Percentiles rank a stretch among this genome's conserved stretches.
Evolutionary conservation across 225 moss, liverwort and hornwort species (phyloP).

Genomic region (Pseudoscleropodium purum): DNA sequence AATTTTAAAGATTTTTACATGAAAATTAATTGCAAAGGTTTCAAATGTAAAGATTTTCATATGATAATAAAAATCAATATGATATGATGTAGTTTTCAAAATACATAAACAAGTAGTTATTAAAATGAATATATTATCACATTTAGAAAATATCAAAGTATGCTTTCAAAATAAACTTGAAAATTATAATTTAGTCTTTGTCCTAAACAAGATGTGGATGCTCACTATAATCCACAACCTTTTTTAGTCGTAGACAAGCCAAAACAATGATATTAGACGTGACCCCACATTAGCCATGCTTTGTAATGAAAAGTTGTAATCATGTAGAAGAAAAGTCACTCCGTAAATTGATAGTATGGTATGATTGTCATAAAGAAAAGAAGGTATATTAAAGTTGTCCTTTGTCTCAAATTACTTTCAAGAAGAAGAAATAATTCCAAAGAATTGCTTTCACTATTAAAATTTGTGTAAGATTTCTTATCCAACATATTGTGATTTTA

Average conservation of each 20-base stretch:
- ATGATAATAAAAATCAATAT: not conserved
- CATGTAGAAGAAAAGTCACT: too few species aligned
- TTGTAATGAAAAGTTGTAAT: too few species aligned
- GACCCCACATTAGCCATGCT: too few species aligned
- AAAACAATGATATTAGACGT: too few species aligned
- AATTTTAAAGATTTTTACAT: not conserved
- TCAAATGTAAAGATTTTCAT: not conserved
- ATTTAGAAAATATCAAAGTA: not conserved
- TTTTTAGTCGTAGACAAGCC: too few species aligned
- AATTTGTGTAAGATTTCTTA: not conserved
- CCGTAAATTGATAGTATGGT: accelerated
- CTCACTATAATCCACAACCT: too few species aligned
- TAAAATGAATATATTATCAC: not conserved
- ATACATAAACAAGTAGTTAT: not conserved
- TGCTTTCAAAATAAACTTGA: not conserved
- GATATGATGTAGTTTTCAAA: not conserved
- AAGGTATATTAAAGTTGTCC: not conserved
- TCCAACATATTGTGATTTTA: not conserved
- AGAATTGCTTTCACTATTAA: not conserved
- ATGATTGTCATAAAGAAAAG: not conserved
- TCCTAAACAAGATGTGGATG: too few species aligned
- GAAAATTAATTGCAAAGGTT: not conserved
- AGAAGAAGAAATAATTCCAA: not conserved
- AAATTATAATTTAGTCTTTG: not conserved
- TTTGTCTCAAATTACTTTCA: not conserved